A percentile compares a stretch with the other conserved stretches of the same genome.
Evolutionary conservation across 768 basidiomycete species (phyloP).

Genomic region (Hypholoma sublateritium): DNA sequence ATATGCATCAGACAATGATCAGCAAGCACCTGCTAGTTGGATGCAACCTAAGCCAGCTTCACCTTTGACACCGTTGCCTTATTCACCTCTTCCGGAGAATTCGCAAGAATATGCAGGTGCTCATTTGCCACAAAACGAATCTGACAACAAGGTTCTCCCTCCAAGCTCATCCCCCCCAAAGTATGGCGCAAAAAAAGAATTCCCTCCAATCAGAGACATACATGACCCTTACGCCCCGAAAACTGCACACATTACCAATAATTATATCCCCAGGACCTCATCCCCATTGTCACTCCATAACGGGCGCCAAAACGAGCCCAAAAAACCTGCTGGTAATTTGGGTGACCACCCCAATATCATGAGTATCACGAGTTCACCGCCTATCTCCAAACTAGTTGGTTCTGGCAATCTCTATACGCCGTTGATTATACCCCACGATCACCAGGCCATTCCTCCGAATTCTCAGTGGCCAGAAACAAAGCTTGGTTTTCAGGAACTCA

Average conservation of each 20-base stretch:
- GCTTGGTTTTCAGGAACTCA: conserved; percentile 30
- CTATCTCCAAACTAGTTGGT: neutral
- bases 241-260: conserved; percentile 15
- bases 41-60: neutral
- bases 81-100: conserved; percentile 17
- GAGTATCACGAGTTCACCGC: too few species aligned
- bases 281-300: conserved; percentile 31
- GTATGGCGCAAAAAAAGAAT: conserved; percentile 9
- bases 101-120: neutral
- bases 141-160: neutral
- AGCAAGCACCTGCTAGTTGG: neutral
- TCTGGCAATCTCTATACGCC: conserved; percentile 1
- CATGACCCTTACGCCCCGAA: conserved; percentile 39
- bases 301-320: conserved; percentile 21
- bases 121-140: neutral
- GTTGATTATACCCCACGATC: conserved; percentile 1
- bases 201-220: conserved; percentile 11
- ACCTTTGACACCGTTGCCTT: conserved; percentile 21
- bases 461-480: conserved; percentile 10
- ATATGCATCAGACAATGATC: neutral
- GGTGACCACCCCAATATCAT: neutral
- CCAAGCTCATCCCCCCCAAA: conserved; percentile 15
- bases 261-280: conserved; percentile 28
- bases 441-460: conserved; percentile 8
- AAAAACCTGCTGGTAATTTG: conserved; percentile 11